Conservation (phyloP, 2,329 filamentous ascomycete species). For the Diplodia mutila region DNA sequence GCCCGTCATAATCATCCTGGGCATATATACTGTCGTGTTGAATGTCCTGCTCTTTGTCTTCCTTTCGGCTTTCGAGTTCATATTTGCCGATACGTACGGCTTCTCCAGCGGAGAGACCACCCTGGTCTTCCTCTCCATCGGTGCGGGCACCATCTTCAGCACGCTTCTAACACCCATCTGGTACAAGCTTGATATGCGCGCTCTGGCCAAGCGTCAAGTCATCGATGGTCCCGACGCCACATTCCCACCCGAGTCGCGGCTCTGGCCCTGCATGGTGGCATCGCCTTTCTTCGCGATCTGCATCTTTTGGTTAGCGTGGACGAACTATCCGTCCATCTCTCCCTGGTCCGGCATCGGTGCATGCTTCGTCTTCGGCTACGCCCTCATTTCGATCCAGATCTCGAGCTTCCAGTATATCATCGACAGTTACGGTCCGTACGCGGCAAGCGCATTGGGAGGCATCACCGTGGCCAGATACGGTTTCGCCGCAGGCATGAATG, state of each 20-base stretch:
- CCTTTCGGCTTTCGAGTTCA: slow-evolving; percentile 23
- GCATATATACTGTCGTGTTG: slow-evolving; percentile 24
- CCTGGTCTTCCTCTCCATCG: slow-evolving; percentile 51
- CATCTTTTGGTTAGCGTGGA: slow-evolving; percentile 59
- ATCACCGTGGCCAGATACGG: slow-evolving; percentile 38
- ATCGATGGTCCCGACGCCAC: slow-evolving; percentile 22
- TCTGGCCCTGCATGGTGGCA: slow-evolving; percentile 52
- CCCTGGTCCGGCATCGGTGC: slow-evolving; percentile 44
- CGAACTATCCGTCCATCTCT: slow-evolving; percentile 46
- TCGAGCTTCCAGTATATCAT: slow-evolving; percentile 42
- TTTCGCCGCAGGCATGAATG: slow-evolving; percentile 47
- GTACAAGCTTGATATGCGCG: slow-evolving; percentile 32
- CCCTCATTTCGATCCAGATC: slow-evolving; percentile 52
- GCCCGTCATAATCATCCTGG: slow-evolving; percentile 38
- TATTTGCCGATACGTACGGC: slow-evolving; percentile 46
- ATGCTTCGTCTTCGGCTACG: slow-evolving; percentile 38
- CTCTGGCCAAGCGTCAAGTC: slow-evolving; percentile 31
- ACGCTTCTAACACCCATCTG: slow-evolving; percentile 42
- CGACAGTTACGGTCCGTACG: slow-evolving; percentile 48
- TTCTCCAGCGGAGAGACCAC: slow-evolving; percentile 50
- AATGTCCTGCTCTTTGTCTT: slow-evolving; percentile 23
- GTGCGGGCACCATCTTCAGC: slow-evolving; percentile 46
- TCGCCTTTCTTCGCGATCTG: slow-evolving; percentile 49
- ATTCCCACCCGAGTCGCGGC: slow-evolving; percentile 34
- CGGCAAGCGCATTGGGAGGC: slow-evolving; percentile 47